Percentiles rank a stretch among this genome's conserved stretches.
phyloP scores from a whole-genome alignment of 1,284 basidiomycete species.

The Ceratorhiza oryzae-sativae region DNA sequence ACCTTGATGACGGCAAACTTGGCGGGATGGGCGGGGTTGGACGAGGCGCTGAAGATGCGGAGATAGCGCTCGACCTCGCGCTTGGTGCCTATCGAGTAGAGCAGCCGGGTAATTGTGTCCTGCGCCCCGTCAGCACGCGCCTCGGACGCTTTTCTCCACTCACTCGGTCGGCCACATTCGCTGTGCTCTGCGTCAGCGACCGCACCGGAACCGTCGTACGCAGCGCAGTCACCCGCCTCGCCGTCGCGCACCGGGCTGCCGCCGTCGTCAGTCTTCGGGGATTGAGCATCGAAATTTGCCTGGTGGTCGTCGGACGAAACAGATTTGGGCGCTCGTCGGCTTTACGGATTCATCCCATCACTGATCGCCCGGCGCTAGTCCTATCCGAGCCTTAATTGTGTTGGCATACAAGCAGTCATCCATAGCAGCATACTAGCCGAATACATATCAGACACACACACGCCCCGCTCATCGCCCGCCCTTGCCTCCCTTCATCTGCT shows the following conservation, averaged over 20 bases:
- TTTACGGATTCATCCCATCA: background rate
- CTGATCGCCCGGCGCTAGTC: conserved; percentile 4
- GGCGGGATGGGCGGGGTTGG: conserved; percentile 80
- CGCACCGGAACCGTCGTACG: background rate
- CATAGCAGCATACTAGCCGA: conserved; percentile 15
- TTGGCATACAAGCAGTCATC: conserved; percentile 8
- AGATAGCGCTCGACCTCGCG: conserved; percentile 96
- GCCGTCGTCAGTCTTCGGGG: conserved; percentile 5
- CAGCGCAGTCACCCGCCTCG: background rate
- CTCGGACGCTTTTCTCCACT: background rate
- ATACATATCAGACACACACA: conserved; percentile 23
- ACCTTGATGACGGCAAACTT: conserved; percentile 96
- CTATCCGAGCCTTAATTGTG: no score
- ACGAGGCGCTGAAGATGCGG: conserved; percentile 91
- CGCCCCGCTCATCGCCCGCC: conserved; percentile 28
- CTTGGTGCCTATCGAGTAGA: conserved; percentile 94
- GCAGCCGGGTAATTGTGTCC: conserved; percentile 92
- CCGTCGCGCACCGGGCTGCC: background rate
- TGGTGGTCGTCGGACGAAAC: conserved; percentile 9
- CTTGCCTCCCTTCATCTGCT: conserved; percentile 86
- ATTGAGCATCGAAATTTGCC: conserved; percentile 21
- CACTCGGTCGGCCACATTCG: conserved; percentile 23
- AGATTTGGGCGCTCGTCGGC: background rate
- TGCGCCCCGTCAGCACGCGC: conserved; percentile 48
- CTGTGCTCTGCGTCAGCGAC: background rate